A percentile compares a stretch with the other conserved stretches of the same genome.
Evolutionary conservation across 345 rosid species (phyloP).

Genomic region (Eucalyptus globulus): DNA sequence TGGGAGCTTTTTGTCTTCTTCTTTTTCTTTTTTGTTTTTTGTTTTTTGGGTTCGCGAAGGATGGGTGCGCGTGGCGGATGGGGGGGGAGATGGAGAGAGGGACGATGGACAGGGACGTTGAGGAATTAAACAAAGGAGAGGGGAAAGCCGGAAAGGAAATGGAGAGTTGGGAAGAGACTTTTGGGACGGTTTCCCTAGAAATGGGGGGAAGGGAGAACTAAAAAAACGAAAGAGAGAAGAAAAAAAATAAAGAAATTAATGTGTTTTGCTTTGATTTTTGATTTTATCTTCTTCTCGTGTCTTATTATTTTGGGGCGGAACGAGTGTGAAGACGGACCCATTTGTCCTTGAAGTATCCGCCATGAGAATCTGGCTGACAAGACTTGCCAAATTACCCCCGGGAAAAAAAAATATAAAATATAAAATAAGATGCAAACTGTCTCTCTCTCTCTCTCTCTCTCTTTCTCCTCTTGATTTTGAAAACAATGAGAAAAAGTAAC

Average conservation of each 20-base stretch:
- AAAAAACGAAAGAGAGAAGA: not conserved
- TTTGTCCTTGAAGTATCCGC: constrained; percentile 6
- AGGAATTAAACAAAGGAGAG: not conserved
- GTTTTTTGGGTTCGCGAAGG: not conserved
- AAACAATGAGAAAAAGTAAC: not conserved
- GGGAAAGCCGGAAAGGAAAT: not conserved
- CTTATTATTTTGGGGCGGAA: not conserved
- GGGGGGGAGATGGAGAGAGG: not conserved
- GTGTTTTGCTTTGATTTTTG: not conserved
- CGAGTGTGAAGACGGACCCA: not conserved
- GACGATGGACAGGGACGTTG: not conserved
- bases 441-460: not conserved
- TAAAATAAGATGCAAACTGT: not conserved
- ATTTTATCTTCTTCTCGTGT: not conserved
- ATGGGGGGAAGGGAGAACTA: not conserved
- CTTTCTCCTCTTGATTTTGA: not conserved
- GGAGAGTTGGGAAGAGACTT: not conserved
- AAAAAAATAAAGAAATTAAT: no score
- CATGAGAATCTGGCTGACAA: constrained; percentile 4
- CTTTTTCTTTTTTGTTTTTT: no score
- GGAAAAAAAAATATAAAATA: not conserved
- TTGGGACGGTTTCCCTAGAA: not conserved
- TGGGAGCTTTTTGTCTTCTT: not conserved
- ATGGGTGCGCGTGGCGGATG: not conserved
- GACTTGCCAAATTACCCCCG: not conserved